Evolutionary conservation across 768 basidiomycete species (phyloP).

Genomic region (Filobasidium wieringae): DNA sequence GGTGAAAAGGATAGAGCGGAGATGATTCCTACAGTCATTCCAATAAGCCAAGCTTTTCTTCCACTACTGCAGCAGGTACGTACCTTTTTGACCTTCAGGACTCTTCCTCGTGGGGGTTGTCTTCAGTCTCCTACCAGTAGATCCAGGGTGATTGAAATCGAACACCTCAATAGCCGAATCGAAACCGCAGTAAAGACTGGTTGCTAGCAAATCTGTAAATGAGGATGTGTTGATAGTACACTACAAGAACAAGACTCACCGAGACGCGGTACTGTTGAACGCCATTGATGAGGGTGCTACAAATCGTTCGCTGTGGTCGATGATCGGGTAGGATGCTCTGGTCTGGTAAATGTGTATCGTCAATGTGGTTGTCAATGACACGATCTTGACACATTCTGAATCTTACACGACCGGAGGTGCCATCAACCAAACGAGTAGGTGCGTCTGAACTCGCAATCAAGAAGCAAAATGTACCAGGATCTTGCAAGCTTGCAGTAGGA

Average conservation of each 20-base stretch:
- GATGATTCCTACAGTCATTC: conserved; percentile 56
- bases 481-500: conserved; percentile 53
- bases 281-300: conserved; percentile 73
- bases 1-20: conserved; percentile 70
- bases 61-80: background rate
- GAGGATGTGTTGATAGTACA: background rate
- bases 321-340: conserved; percentile 78
- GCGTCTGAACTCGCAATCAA: conserved; percentile 69
- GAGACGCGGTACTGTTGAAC: conserved; percentile 58
- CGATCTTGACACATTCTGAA: background rate
- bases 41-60: background rate
- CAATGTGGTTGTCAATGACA: background rate
- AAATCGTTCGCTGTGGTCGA: conserved; percentile 86
- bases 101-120: conserved; percentile 66
- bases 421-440: conserved; percentile 77
- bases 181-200: conserved; percentile 74
- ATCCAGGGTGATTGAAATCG: conserved; percentile 61
- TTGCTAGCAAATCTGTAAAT: background rate
- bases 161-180: conserved; percentile 78
- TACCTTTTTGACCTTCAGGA: conserved; percentile 78
- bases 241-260: conserved; percentile 42
- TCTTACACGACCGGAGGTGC: conserved; percentile 55
- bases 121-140: conserved; percentile 52
- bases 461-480: conserved; percentile 66
- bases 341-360: conserved; percentile 45